Evolutionary conservation across 2,329 filamentous ascomycete genomes (phyloP), one percentile per base, ranked within the genome.

Genomic region (Sphaerostilbella broomeana): DNA sequence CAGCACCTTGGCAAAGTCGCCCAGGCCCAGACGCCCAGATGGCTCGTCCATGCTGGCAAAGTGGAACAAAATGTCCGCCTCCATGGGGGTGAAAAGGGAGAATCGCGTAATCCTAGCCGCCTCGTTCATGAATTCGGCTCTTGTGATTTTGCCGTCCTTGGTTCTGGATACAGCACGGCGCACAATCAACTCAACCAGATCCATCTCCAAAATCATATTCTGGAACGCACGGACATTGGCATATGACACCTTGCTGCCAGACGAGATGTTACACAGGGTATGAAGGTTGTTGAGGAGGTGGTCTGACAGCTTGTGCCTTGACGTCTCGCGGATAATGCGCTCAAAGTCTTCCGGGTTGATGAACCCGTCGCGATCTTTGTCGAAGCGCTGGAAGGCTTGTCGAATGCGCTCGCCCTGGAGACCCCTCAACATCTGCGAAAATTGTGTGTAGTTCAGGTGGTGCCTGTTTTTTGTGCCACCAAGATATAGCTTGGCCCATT

Each of bases 121-220:
- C 68, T 95, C 89, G 62, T 95, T 90, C 47, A 97, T 68, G 66
- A 98, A 98, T 56, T 97, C 92, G 29, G 87, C 77, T 37, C 88
- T 79, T 4, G 90, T 95, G 58, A 98, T 97, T 68, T 87, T 94
- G 58, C 88, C 87, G 61, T 98, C 92, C 9, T 68, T 52, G 61
- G 86, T 94, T 68, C 89, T 88, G 52, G 72, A 68, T 48, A 87
- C 85, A 25, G 92, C 92, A 56, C 87, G 87, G 51, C 87, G 81
- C 49, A 98, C 77, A 57, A 98, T 88, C 50, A 94, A 70, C 69
- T 98, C 92, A 35, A 97, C 86, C 55, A 97, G 75, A 56, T 98
- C 92, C 86, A 98, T 95, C 66, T 97, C 89, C 56, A 85, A 82
- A 53, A 98, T 90, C 64, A 98, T 82, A 61, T 98, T 98, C 69